Evolutionary conservation across 768 basidiomycete species (phyloP).

Genomic region (Lactarius tabidus): DNA sequence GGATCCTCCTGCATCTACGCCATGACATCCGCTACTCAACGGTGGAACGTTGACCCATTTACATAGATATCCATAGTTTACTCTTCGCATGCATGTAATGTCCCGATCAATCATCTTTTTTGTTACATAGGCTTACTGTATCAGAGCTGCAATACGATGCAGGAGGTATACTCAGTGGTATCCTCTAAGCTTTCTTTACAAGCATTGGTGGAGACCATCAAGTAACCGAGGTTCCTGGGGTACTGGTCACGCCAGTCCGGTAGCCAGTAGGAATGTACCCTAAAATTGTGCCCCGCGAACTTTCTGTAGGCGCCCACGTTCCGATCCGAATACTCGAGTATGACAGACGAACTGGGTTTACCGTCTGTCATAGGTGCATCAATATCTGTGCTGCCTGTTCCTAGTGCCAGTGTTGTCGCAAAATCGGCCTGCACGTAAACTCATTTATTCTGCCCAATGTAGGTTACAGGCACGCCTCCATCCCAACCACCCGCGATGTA

Average conservation of each 20-base stretch:
- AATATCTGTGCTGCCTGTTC: background rate
- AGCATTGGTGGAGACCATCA: background rate
- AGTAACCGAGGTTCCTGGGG: too few species aligned
- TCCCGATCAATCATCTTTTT: background rate
- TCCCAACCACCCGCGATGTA: constrained; percentile 45
- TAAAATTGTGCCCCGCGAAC: background rate
- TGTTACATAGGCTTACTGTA: background rate
- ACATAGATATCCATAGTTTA: constrained; percentile 13
- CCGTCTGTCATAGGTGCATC: background rate
- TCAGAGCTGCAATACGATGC: background rate
- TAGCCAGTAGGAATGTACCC: background rate
- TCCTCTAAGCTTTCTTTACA: background rate
- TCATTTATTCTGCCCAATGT: constrained; percentile 40
- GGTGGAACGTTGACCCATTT: constrained; percentile 1
- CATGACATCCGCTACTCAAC: background rate
- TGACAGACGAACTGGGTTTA: background rate
- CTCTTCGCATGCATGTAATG: constrained; percentile 8
- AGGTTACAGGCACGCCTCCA: constrained; percentile 48
- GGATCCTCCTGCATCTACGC: background rate
- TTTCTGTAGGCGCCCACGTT: background rate
- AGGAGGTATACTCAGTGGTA: too few species aligned
- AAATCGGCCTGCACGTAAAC: constrained; percentile 20
- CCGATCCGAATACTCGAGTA: background rate
- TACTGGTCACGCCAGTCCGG: too few species aligned
- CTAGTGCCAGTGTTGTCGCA: background rate